phyloP scores from a whole-genome alignment of 768 basidiomycete genomes.

The Amanita subjunquillea region DNA sequence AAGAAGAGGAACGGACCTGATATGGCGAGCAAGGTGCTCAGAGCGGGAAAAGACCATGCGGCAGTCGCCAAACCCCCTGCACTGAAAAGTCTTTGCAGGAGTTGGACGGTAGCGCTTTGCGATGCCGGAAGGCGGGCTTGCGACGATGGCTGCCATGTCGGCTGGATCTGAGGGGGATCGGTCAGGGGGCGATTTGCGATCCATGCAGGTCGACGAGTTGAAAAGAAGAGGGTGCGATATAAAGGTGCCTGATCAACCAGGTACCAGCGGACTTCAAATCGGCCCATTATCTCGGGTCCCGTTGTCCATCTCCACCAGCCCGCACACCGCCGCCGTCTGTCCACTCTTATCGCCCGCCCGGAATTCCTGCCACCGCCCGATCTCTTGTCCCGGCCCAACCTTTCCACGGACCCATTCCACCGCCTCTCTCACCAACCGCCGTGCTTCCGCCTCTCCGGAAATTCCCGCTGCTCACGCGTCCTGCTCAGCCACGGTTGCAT shows the following conservation, averaged over 20 bases:
- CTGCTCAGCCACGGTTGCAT: constrained; percentile 73
- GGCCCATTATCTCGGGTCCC: constrained; percentile 4
- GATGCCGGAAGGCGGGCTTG: constrained; percentile 16
- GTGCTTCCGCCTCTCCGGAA: constrained; percentile 48
- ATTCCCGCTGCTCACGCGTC: constrained; percentile 32
- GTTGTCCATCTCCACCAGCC: constrained; percentile 71
- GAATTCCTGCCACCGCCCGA: constrained; percentile 59
- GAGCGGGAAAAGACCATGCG: constrained; percentile 93
- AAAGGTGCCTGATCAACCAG: constrained; percentile 18
- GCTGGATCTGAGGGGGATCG: constrained; percentile 16
- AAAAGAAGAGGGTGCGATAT: constrained; percentile 10
- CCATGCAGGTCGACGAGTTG: constrained; percentile 15
- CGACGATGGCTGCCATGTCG: constrained; percentile 17
- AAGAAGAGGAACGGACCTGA: constrained; percentile 50
- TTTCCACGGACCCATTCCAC: constrained; percentile 53
- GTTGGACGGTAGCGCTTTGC: constrained; percentile 70
- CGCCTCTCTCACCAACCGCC: constrained; percentile 46
- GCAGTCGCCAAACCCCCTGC: constrained; percentile 91
- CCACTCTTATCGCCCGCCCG: constrained; percentile 71
- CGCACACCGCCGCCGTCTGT: constrained; percentile 81
- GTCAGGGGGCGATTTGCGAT: constrained; percentile 22
- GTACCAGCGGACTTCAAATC: constrained; percentile 7
- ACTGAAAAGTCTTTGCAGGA: constrained; percentile 91
- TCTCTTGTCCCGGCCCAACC: constrained; percentile 22
- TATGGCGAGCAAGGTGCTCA: constrained; percentile 93